Conservation (phyloP, 768 basidiomycete genomes). For the Butyriboletus loyo region DNA sequence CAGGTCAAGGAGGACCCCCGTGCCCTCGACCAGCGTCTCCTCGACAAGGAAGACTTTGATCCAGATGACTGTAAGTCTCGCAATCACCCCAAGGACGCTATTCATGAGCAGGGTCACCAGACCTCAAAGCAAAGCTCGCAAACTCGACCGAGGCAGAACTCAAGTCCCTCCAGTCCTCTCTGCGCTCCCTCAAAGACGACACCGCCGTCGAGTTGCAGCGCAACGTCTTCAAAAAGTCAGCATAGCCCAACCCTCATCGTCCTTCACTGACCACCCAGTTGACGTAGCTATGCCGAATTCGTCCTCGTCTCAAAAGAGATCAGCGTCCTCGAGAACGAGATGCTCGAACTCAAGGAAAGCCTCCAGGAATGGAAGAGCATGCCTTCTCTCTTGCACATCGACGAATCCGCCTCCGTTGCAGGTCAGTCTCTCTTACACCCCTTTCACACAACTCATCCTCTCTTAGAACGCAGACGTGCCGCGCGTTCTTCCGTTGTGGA, state of each 20-base stretch:
- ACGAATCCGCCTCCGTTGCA: constrained; percentile 69
- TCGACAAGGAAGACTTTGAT: constrained; percentile 82
- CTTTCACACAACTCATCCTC: constrained; percentile 9
- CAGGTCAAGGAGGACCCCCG: constrained; percentile 54
- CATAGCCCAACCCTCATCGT: constrained; percentile 20
- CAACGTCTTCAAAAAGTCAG: constrained; percentile 89
- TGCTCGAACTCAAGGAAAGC: constrained; percentile 93
- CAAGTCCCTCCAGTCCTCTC: constrained; percentile 69
- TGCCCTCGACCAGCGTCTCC: constrained; percentile 51
- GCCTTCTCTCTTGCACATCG: constrained; percentile 89
- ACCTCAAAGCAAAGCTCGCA: constrained; percentile 81
- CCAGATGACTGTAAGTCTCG: constrained; percentile 76
- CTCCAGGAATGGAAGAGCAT: constrained; percentile 95
- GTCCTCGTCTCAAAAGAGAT: constrained; percentile 97
- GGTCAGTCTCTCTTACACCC: constrained; percentile 35
- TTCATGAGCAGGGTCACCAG: constrained; percentile 33
- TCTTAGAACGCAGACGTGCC: constrained; percentile 51
- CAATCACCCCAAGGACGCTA: neutral
- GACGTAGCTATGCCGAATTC: constrained; percentile 88
- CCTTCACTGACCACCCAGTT: constrained; percentile 8
- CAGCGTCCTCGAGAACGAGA: constrained; percentile 91
- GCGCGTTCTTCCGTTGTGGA: constrained; percentile 94
- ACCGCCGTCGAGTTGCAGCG: constrained; percentile 80
- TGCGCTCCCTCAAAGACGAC: constrained; percentile 66
- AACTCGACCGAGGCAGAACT: constrained; percentile 85